Base-by-base conservation (phyloP, 345 rosid species). In the Erysimum cheiranthoides region DNA sequence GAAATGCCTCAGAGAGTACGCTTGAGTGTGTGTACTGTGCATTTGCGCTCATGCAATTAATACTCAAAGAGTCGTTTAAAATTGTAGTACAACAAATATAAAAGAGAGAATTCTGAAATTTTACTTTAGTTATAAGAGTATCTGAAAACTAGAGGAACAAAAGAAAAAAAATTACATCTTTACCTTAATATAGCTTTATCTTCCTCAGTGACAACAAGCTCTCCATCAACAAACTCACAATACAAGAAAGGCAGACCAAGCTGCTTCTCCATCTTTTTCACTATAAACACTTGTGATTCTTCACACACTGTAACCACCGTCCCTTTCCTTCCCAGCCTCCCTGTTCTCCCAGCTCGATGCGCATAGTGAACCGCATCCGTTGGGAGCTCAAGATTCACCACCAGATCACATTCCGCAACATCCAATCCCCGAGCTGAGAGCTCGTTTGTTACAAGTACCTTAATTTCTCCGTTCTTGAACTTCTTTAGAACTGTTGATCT, bases 381-480 rank as follows among this genome's bases (percentile, higher is more conserved):
- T 8, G 96, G 97, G 71, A 92, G 82, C 52, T 85, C 97, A 40
- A 95, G 85, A 85, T 90, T 92, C 60, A 92, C 91, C 75, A 92
- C 97, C 11, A 92, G 89, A 71, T 92, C 99, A 65, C 99, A 90
- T 68, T 95, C 96, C 0, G 93, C 90, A 32, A 95, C 89, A 49
- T 90, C 99, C 61, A 92, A 82, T 40, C 96, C 99, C 82, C 99
- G 83, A 42, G 97, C 99, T 2, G 99, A 90, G 45, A 95, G 92
- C 87, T 92, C 97, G 70, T 95, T 92, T 1, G 97, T 92, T 69
- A 92, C 88, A 0, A 95, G 85, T 30, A 92, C 87, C 74, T 93
- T 85, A 66, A 90, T 63, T 64, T 90, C 88, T n/a, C 97, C 97
- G 69, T 80, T 84, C 88, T 90, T 95, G 84, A 95, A 95, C 59